Evolutionary conservation across 257 asterid species (phyloP), one percentile per base, ranked within the genome.

Genomic region (Orobanche coerulescens): DNA sequence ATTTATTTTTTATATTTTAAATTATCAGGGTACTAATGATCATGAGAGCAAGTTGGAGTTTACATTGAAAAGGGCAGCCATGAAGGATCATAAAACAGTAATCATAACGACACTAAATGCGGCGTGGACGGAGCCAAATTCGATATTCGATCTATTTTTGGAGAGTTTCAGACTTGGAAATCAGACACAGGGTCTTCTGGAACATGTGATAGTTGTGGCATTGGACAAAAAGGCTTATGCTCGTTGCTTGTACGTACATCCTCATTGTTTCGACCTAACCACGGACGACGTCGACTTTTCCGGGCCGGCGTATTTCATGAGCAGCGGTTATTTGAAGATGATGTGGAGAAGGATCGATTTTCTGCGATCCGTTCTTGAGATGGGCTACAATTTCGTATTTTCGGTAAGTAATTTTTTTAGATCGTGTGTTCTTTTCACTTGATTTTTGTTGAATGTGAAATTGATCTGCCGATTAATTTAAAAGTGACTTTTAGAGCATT

Each of bases 91-190:
- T 13, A 58, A 67, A 47, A 67, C 72, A 11, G 66, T 67, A 9
- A 67, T 67, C 20, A 33, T 67, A 6, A 57, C 72, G 6, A 67
- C 72, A 7, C 5, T 67, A 23, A 67, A 67, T 24, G 64, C 48
- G n/a, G 72, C 58, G 48, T 67, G 72, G 72, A 57, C 60, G 0
- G 58, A 67, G 47, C 72, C 72, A 1, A 57, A 67, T 47, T 57
- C 65, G 4, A 46, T 58, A 57, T 67, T 67, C 30, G 66, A 67
- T 58, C 56, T 55, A 9, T 66, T 66, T 18, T 12, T 58, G 24
- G 72, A 67, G 54, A 67, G 72, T 57, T 67, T 67, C 37, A 57
- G 52, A 67, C 20, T 67, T 22, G 72, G 72, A 24, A 58, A 57
- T 40, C 58, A 31, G 46, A 67, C 72, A 3, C 23, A 58, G 25